Evolutionary conservation across 2,329 filamentous ascomycete species (phyloP).

Genomic region (Rasamsonia emersonii): DNA sequence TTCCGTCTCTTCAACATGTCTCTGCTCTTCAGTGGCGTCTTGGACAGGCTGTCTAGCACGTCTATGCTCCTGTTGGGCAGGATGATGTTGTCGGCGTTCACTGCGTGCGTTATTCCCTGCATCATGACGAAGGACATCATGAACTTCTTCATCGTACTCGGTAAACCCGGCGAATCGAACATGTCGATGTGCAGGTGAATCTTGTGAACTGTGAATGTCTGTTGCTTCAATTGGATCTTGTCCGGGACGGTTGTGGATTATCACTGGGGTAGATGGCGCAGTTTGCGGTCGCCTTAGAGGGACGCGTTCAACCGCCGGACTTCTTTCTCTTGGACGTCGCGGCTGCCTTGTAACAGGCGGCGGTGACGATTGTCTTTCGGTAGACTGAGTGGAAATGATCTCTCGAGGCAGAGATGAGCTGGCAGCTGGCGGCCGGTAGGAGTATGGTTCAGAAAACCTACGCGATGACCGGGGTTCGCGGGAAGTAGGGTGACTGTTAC

Average conservation of each 20-base stretch:
- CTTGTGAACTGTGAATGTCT: conserved; percentile 3
- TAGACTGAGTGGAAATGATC: not conserved
- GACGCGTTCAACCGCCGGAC: conserved; percentile 13
- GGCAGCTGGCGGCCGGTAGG: not conserved
- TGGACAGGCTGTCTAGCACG: too few species aligned
- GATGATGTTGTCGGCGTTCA: too few species aligned
- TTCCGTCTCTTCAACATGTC: too few species aligned
- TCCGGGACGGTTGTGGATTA: conserved; percentile 9
- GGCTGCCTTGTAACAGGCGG: conserved; percentile 3
- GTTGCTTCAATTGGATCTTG: too few species aligned
- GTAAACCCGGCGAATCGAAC: conserved; percentile 14
- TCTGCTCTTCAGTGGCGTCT: too few species aligned
- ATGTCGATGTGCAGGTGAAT: conserved; percentile 7
- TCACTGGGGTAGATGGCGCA: conserved; percentile 4
- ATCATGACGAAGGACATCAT: too few species aligned
- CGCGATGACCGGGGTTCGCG: not conserved
- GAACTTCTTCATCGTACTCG: conserved; percentile 9
- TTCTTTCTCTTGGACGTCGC: conserved; percentile 12
- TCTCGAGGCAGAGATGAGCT: not conserved
- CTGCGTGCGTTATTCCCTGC: too few species aligned
- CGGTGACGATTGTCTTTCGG: conserved; percentile 2
- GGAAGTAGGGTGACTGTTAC: not conserved
- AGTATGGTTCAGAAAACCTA: not conserved
- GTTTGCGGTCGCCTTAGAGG: conserved; percentile 8
- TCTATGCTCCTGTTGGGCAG: too few species aligned